phyloP scores from a whole-genome alignment of 345 rosid genomes.

The Gossypium raimondii region DNA sequence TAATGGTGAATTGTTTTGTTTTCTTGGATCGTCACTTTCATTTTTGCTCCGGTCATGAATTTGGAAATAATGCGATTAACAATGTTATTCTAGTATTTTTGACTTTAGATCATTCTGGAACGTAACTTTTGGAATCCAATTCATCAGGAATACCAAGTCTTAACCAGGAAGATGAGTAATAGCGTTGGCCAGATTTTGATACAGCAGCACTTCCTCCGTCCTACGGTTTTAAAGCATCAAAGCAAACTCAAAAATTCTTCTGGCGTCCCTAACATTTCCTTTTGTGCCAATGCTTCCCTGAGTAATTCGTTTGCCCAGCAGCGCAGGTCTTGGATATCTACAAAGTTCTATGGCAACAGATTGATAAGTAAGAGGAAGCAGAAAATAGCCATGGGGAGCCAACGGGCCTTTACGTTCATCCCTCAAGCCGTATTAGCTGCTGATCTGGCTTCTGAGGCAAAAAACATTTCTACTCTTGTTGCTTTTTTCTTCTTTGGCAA shows the following conservation, averaged over 20 bases:
- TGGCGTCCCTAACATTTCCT: slow-evolving; percentile 42
- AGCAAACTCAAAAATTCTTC: slow-evolving; percentile 46
- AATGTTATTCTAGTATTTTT: background rate
- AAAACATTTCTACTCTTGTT: background rate
- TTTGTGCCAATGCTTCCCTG: slow-evolving; percentile 36
- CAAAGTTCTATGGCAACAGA: slow-evolving; percentile 42
- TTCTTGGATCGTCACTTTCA: background rate
- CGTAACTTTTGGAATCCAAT: slow-evolving; percentile 19
- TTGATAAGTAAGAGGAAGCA: slow-evolving; percentile 34
- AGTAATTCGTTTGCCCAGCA: slow-evolving; percentile 25
- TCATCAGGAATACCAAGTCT: slow-evolving; percentile 34
- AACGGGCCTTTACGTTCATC: slow-evolving; percentile 30
- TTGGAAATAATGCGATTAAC: background rate
- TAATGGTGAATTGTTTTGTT: background rate
- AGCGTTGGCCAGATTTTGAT: slow-evolving; percentile 50
- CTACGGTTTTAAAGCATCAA: slow-evolving; percentile 50
- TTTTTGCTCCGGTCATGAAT: background rate
- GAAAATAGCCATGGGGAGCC: slow-evolving; percentile 30
- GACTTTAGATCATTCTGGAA: background rate
- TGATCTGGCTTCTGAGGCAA: slow-evolving; percentile 68
- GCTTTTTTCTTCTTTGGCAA: background rate
- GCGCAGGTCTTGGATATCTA: slow-evolving; percentile 33
- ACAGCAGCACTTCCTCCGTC: slow-evolving; percentile 56
- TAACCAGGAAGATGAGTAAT: slow-evolving; percentile 63
- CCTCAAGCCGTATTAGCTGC: slow-evolving; percentile 66